phyloP scores from a whole-genome alignment of 2,329 filamentous ascomycete species.

The Pseudofabraea citricarpa region DNA sequence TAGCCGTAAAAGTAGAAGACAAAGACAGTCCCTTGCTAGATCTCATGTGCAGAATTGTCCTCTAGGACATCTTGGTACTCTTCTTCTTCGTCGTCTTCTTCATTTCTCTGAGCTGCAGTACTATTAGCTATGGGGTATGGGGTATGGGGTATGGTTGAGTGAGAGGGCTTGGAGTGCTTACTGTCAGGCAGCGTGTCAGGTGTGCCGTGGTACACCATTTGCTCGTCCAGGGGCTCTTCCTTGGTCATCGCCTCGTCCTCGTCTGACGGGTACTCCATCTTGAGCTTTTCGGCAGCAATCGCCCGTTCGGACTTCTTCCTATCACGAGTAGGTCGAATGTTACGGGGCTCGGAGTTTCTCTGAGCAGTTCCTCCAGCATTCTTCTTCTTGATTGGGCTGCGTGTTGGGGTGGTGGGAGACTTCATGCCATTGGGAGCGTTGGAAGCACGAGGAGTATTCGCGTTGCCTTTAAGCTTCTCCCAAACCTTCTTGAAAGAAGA shows the following conservation, averaged over 20 bases:
- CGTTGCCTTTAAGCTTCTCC: conserved; percentile 13
- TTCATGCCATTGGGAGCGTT: conserved; percentile 25
- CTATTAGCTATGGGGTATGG: too few relatives aligned
- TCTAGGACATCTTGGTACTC: too few relatives aligned
- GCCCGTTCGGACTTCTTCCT: neutral
- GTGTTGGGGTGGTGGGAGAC: conserved; percentile 30
- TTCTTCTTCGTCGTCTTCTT: too few relatives aligned
- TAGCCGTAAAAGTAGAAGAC: too few relatives aligned
- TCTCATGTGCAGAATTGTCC: too few relatives aligned
- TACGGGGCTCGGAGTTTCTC: too few relatives aligned
- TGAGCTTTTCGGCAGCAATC: neutral
- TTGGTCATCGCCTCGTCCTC: neutral
- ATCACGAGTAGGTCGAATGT: neutral
- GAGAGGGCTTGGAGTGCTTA: too few relatives aligned
- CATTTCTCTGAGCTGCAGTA: too few relatives aligned
- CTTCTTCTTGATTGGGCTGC: neutral
- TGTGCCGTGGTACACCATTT: neutral
- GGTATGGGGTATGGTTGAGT: too few relatives aligned
- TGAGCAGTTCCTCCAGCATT: too few relatives aligned
- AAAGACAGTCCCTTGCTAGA: too few relatives aligned
- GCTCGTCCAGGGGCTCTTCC: too few relatives aligned
- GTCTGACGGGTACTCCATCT: neutral
- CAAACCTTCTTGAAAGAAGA: conserved; percentile 14
- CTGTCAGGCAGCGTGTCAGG: neutral
- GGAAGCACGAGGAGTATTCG: neutral